Percentiles rank a stretch among this genome's conserved stretches.
Conservation (phyloP, 768 basidiomycete genomes). For the Lentinula guzmanii region DNA sequence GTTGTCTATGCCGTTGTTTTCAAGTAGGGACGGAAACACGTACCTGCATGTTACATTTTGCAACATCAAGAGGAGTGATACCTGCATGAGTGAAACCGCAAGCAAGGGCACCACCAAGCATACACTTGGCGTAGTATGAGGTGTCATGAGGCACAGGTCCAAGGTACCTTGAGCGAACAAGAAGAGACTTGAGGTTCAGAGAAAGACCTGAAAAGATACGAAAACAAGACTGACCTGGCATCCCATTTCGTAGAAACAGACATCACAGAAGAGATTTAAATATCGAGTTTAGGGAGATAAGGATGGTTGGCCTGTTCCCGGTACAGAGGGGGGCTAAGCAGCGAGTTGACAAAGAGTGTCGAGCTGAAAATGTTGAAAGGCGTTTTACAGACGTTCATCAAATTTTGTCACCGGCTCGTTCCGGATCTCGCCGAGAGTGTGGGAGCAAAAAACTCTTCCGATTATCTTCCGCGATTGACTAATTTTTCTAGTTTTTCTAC, state of each 20-base stretch:
- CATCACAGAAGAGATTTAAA: slow-evolving; percentile 2
- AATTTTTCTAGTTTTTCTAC: too few relatives aligned
- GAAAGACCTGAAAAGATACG: background rate
- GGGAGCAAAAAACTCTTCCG: background rate
- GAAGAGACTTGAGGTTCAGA: background rate
- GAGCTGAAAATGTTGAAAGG: background rate
- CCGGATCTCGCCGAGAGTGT: background rate
- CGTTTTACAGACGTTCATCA: background rate
- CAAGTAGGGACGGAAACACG: slow-evolving; percentile 14
- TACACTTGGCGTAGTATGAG: slow-evolving; percentile 77
- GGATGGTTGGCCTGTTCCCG: slow-evolving; percentile 6
- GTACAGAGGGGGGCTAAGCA: background rate
- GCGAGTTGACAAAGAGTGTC: background rate
- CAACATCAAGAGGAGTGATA: slow-evolving; percentile 83
- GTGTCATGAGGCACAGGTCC: slow-evolving; percentile 11
- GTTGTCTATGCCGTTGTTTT: background rate
- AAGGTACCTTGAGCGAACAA: slow-evolving; percentile 5
- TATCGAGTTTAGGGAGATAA: background rate
- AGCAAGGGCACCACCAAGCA: slow-evolving; percentile 83
- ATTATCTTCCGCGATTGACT: background rate
- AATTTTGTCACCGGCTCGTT: background rate
- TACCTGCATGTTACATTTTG: slow-evolving; percentile 92
- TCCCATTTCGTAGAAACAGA: slow-evolving; percentile 11
- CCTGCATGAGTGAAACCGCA: slow-evolving; percentile 87
- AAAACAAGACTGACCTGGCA: slow-evolving; percentile 6